Percentiles rank a stretch among this genome's conserved stretches.
These are phyloP conservation scores for Aspergillus ibericus DNA, from an alignment of 2,329 filamentous ascomycete species.

Conservation along the genomic window DNA sequence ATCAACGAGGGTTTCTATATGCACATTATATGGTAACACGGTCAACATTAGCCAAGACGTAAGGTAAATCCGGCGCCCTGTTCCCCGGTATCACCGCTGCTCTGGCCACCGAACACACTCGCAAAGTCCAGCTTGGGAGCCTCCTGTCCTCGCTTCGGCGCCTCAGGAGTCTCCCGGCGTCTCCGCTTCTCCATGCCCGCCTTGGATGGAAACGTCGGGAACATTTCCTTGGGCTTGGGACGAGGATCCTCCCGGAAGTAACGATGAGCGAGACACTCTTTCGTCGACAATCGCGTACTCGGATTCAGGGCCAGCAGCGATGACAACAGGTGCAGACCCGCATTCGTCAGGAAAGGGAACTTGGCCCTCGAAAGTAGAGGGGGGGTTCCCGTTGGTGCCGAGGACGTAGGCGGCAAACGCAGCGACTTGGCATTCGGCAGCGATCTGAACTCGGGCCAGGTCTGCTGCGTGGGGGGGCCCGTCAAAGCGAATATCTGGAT, in stretches of 20 bases:
- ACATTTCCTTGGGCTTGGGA: constrained; percentile 87
- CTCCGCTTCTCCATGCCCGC: constrained; percentile 84
- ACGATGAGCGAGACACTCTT: constrained; percentile 71
- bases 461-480: constrained; percentile 77
- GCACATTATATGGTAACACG: neutral
- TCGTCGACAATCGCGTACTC: constrained; percentile 65
- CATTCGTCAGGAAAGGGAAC: constrained; percentile 77
- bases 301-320: constrained; percentile 75
- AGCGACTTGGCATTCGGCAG: constrained; percentile 83
- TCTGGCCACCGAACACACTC: constrained; percentile 67
- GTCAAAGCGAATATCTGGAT: constrained; percentile 78
- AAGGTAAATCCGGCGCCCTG: constrained; percentile 58
- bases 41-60: constrained; percentile 53
- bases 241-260: constrained; percentile 90
- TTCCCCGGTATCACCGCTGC: constrained; percentile 65
- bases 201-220: constrained; percentile 95
- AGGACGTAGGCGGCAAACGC: constrained; percentile 58
- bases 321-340: constrained; percentile 69
- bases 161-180: constrained; percentile 72
- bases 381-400: constrained; percentile 36
- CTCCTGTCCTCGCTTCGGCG: constrained; percentile 74
- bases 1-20: constrained; percentile 1
- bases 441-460: constrained; percentile 83
- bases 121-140: constrained; percentile 66
- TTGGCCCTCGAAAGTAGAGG: constrained; percentile 65